A percentile compares a stretch with the other conserved stretches of the same genome.
Evolutionary conservation across 306 rosid genomes (phyloP).

Genomic region (Carpinus viminea): DNA sequence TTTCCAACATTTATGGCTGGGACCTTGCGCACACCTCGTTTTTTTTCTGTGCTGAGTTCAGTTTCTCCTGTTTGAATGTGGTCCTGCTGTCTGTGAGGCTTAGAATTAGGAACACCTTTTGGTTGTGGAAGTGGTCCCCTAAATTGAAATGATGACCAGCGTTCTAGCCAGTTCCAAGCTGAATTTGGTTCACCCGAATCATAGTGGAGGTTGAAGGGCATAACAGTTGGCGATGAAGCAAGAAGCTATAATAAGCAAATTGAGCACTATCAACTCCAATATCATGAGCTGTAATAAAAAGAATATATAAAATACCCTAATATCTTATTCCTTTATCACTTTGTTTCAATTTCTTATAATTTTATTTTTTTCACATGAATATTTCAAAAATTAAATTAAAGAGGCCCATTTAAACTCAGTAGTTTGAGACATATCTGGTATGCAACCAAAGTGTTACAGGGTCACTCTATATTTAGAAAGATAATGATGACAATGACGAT

Average conservation of each 20-base stretch:
- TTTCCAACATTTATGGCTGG: slow-evolving; percentile 31
- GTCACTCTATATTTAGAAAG: neutral
- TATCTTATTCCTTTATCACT: slow-evolving; percentile 7
- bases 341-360: neutral
- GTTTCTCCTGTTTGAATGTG: slow-evolving; percentile 31
- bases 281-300: slow-evolving; percentile 11
- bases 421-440: neutral
- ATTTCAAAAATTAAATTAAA: neutral
- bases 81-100: slow-evolving; percentile 29
- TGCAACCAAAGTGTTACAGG: neutral
- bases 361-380: neutral
- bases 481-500: neutral
- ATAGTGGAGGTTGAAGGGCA: slow-evolving; percentile 38
- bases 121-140: slow-evolving; percentile 44
- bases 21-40: slow-evolving; percentile 39
- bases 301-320: slow-evolving; percentile 5
- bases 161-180: slow-evolving; percentile 49
- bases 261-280: neutral
- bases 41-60: slow-evolving; percentile 28
- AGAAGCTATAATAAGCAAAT: slow-evolving; percentile 41
- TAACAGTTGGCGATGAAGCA: slow-evolving; percentile 41
- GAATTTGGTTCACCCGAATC: slow-evolving; percentile 40
- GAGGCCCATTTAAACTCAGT: neutral
- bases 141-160: slow-evolving; percentile 52
- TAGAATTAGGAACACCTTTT: slow-evolving; percentile 22